Percentiles rank a stretch among this genome's conserved stretches.
phyloP scores from a whole-genome alignment of 306 rosid species.

The Quercus berberidifolia region DNA sequence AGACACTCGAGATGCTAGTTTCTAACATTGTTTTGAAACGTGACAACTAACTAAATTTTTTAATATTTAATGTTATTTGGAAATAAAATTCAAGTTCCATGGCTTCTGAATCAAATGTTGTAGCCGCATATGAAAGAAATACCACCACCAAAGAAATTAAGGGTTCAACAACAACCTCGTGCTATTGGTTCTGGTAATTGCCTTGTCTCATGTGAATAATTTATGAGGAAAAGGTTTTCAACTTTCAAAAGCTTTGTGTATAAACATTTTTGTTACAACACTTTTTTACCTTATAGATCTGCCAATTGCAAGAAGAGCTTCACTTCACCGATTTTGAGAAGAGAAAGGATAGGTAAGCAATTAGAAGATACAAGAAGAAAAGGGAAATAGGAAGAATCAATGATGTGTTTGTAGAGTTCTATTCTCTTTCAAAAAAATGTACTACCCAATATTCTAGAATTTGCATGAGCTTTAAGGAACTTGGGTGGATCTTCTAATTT shows the following conservation, averaged over 20 bases:
- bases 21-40: too few relatives aligned
- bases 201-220: not conserved
- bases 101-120: slow-evolving; percentile 5
- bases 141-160: slow-evolving; percentile 19
- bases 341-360: slow-evolving; percentile 76
- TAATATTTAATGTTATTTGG: too few relatives aligned
- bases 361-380: not conserved
- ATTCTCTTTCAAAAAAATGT: too few relatives aligned
- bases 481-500: not conserved
- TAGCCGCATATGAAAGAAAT: slow-evolving; percentile 15
- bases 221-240: not conserved
- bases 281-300: slow-evolving; percentile 36
- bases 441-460: too few relatives aligned
- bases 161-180: slow-evolving; percentile 21
- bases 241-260: not conserved
- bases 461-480: too few relatives aligned
- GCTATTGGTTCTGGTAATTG: slow-evolving; percentile 37
- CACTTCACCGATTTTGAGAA: slow-evolving; percentile 84
- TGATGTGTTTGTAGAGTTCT: too few relatives aligned
- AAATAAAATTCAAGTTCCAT: too few relatives aligned
- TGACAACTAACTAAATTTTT: too few relatives aligned
- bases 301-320: slow-evolving; percentile 74
- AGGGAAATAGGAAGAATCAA: too few relatives aligned
- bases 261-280: not conserved
- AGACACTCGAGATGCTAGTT: too few relatives aligned